Evolutionary conservation across 2,329 filamentous ascomycete species (phyloP).

Genomic region (Venturia oleaginea): DNA sequence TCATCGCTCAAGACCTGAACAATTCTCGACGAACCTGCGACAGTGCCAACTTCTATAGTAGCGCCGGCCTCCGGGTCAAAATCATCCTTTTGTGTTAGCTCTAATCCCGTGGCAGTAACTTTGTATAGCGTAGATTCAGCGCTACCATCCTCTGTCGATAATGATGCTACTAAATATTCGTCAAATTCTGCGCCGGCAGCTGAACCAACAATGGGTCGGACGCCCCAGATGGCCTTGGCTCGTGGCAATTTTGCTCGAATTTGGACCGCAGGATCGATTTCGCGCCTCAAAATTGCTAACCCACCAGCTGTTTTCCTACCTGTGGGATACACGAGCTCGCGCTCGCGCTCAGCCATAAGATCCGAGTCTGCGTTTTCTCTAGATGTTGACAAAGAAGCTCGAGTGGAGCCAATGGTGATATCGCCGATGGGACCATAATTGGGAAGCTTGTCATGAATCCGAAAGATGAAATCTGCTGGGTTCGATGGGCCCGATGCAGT

Average conservation of each 20-base stretch:
- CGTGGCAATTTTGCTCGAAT: slow-evolving; percentile 64
- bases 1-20: slow-evolving; percentile 83
- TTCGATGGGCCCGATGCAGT: slow-evolving; percentile 35
- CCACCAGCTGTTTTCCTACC: slow-evolving; percentile 59
- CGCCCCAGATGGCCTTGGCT: slow-evolving; percentile 71
- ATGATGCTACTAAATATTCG: slow-evolving; percentile 75
- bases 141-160: slow-evolving; percentile 53
- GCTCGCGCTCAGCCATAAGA: slow-evolving; percentile 22
- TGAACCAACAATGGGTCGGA: slow-evolving; percentile 45
- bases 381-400: neutral
- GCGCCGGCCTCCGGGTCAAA: slow-evolving; percentile 84
- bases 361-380: slow-evolving; percentile 15
- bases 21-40: slow-evolving; percentile 71
- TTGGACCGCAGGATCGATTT: slow-evolving; percentile 64
- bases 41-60: slow-evolving; percentile 75
- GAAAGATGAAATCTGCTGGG: slow-evolving; percentile 60
- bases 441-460: slow-evolving; percentile 64
- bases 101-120: neutral
- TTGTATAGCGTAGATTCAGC: slow-evolving; percentile 65
- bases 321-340: slow-evolving; percentile 44
- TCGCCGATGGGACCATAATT: slow-evolving; percentile 75
- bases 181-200: slow-evolving; percentile 49
- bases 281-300: slow-evolving; percentile 66
- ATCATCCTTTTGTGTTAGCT: slow-evolving; percentile 58
- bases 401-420: slow-evolving; percentile 55